These are phyloP conservation scores for Xylaria palmicola DNA, from an alignment of 495 filamentous ascomycete species.

Conservation along the genomic window DNA sequence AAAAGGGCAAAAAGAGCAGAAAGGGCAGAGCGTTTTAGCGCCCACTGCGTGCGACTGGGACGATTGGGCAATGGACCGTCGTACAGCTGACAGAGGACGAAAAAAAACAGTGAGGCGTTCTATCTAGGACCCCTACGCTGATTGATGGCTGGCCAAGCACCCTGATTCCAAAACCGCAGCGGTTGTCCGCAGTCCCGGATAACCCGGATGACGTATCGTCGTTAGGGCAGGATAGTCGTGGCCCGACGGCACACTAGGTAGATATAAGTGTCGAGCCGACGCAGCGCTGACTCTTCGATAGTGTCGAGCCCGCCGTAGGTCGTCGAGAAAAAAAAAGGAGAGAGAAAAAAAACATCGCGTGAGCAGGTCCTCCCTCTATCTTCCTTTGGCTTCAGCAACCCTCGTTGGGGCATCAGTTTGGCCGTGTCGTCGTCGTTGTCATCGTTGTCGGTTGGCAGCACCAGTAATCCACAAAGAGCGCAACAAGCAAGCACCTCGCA, in stretches of 20 bases:
- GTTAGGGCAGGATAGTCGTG: background rate
- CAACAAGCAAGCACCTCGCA: background rate
- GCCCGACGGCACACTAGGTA: background rate
- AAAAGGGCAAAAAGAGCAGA: too few species aligned
- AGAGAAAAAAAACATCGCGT: too few species aligned
- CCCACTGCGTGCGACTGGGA: background rate
- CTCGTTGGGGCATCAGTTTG: background rate
- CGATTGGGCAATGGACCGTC: background rate
- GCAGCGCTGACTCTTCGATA: background rate
- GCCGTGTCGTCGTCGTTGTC: background rate
- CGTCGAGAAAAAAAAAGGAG: too few species aligned
- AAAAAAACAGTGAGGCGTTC: too few species aligned
- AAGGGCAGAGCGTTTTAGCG: too few species aligned
- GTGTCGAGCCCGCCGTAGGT: too few species aligned
- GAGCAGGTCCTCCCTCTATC: conserved; percentile 6
- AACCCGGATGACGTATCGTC: conserved; percentile 13
- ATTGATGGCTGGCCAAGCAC: background rate
- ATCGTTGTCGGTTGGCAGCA: background rate
- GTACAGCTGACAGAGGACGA: too few species aligned
- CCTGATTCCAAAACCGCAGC: conserved; percentile 2
- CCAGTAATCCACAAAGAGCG: background rate
- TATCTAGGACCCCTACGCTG: background rate
- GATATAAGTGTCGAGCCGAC: background rate
- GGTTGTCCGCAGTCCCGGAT: conserved; percentile 4
- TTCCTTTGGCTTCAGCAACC: background rate